phyloP scores from a whole-genome alignment of 352 stramenopile genomes.

The Elongisporangium undulatum region DNA sequence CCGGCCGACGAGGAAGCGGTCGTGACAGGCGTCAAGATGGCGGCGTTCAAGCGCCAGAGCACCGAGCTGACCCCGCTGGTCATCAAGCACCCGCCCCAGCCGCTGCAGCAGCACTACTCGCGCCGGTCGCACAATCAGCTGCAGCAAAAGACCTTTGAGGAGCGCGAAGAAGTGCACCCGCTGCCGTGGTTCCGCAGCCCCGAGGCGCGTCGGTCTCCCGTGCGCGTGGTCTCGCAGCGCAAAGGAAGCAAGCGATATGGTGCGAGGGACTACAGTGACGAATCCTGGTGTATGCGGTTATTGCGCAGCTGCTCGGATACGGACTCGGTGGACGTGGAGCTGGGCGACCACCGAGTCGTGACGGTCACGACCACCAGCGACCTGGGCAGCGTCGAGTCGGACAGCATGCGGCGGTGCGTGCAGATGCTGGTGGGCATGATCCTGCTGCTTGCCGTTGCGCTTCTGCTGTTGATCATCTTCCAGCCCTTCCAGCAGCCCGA shows the following conservation, averaged over 20 bases:
- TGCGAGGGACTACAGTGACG: background rate
- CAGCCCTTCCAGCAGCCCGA: constrained; percentile 16
- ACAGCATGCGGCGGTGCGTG: constrained; percentile 67
- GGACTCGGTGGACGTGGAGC: constrained; percentile 39
- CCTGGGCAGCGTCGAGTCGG: constrained; percentile 21
- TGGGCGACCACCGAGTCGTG: constrained; percentile 21
- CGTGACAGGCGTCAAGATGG: background rate
- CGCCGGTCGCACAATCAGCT: background rate
- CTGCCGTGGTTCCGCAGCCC: constrained; percentile 78
- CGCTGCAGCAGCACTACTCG: background rate
- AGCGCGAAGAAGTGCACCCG: constrained; percentile 53
- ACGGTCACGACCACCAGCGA: constrained; percentile 7
- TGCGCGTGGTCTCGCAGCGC: constrained; percentile 6
- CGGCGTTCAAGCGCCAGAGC: background rate
- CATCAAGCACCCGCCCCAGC: background rate
- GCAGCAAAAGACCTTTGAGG: background rate
- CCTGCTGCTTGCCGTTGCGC: constrained; percentile 52
- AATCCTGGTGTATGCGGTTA: constrained; percentile 1
- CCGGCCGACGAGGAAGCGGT: background rate
- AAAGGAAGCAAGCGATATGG: constrained; percentile 5
- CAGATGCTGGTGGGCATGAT: constrained; percentile 73
- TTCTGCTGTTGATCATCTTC: constrained; percentile 72
- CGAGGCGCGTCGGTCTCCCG: constrained; percentile 26
- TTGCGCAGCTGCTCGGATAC: constrained; percentile 4
- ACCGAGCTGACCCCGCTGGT: background rate